Base-by-base conservation (phyloP, 208 protist species). In the Jaenimonas drosophilae region DNA sequence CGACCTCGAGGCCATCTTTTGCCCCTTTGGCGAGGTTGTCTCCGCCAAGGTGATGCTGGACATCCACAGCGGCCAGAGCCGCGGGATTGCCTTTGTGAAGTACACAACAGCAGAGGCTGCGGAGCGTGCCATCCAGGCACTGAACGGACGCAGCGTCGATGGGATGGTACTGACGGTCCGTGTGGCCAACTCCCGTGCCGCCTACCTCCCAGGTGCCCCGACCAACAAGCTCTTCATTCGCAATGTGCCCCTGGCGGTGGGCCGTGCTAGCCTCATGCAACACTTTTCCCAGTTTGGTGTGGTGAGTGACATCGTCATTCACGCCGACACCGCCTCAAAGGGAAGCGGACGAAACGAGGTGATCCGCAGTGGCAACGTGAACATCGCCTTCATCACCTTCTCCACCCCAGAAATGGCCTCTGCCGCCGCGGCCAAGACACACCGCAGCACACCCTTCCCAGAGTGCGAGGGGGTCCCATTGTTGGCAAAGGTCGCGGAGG, bases 191-290 rank as follows among this genome's bases (percentile, higher is more conserved):
- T 66, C 75, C 11, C 52, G 61, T 16, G 75, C 79, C 6, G 70
- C 70, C 40, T 88, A 79, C 59, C 47, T 75, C 25, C 79, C 75
- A 1, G 68, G 72, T 19, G 68, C 64, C 20, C 79, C 79, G 7
- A 85, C 79, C 3, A 85, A 84, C 63, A 91, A 91, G 48, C 54
- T 91, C 0, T 91, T 91, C 47, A 76, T 91, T 11, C 77, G 83
- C 33, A 91, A 91, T 56, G 73, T 91, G 32, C 83, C 83, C 4
- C 48, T 81, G 17, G 59, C 83, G 24, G 59, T 91, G 2, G 71
- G 49, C 16, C 41, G 48, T 3, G 42, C 39, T 1, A 54, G 67
- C 19, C 61, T 91, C 25, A 48, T 44, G 3, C 33, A 64, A 30
- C 31, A 81, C 9, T 88, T 87, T 39, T 19, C 48, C 11, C 44